Base-by-base conservation (phyloP, 352 stramenopile genomes). In the Globisporangium megalacanthum region DNA sequence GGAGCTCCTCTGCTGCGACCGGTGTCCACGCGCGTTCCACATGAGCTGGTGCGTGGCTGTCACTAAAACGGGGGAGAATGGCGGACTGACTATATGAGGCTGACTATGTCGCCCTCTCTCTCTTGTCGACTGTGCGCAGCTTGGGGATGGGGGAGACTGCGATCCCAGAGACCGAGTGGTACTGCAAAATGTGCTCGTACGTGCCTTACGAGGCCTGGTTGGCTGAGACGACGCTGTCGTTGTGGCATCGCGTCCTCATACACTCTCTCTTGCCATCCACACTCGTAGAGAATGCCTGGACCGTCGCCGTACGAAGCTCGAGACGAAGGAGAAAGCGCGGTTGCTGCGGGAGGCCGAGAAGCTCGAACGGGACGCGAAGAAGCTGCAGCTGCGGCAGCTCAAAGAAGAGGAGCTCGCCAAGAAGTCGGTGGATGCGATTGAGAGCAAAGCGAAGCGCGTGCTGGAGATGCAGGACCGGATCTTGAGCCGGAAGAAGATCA, bases 21-120 rank as follows among this genome's bases (percentile, higher is more conserved):
- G 83, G 17, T 98, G 95, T 64, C 93, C 93, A 14, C 66, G 92
- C 54, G 81, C 90, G 17, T 98, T 97, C 77, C 95, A 98, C 66
- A 92, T 92, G 83, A 89, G 69, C 60, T 95, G 85, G 72, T 86
- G 53, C 31, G 70, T 60, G 56, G 51, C 3, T 48, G 25, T 29
- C 25, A 29, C 25, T 29, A 29, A 29, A 29, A 29, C 25, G 25
- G 25, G 25, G 25, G 25, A 29, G 25, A n/a, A n/a, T n/a, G n/a
- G 25, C 25, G 4, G 25, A 29, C 25, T 29, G 25, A 29, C 25
- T 29, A 29, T 29, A 4, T 1, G 25, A 29, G 25, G 25, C 25
- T 29, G 25, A 44, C 49, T 39, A 39, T 42, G 42, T 41, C 11
- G 36, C 31, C 9, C 15, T 17, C 13, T 50, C 58, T 52, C 44